A percentile compares a stretch with the other conserved stretches of the same genome.
Evolutionary conservation across 2,329 filamentous ascomycete species (phyloP).

Genomic region (Cadophora luteo-olivacea): DNA sequence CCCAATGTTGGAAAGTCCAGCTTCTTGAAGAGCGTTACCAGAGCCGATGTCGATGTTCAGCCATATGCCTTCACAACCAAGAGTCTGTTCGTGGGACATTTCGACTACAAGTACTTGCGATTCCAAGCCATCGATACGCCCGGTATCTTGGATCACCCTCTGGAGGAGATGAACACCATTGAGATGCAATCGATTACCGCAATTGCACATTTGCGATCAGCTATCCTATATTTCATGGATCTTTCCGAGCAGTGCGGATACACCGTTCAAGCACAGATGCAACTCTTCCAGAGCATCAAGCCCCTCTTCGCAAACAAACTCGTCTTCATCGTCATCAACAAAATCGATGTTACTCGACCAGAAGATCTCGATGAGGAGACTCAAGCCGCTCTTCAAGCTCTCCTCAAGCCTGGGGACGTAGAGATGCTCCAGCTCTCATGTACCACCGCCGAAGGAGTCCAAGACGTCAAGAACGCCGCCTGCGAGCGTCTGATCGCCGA

Average conservation of each 20-base stretch:
- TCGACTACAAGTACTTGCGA: slow-evolving; percentile 92
- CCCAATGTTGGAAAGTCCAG: slow-evolving; percentile 98
- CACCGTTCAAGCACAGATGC: slow-evolving; percentile 89
- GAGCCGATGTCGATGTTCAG: slow-evolving; percentile 95
- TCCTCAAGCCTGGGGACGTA: slow-evolving; percentile 87
- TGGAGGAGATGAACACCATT: slow-evolving; percentile 99
- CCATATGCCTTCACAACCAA: slow-evolving; percentile 99
- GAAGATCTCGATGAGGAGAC: slow-evolving; percentile 85
- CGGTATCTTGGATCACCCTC: slow-evolving; percentile 95
- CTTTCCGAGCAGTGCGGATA: slow-evolving; percentile 96
- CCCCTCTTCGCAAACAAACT: slow-evolving; percentile 97
- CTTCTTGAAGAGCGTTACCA: slow-evolving; percentile 89
- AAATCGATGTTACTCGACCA: slow-evolving; percentile 89
- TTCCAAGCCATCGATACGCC: slow-evolving; percentile 97
- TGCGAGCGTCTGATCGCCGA: slow-evolving; percentile 94
- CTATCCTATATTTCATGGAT: slow-evolving; percentile 98
- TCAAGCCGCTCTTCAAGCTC: slow-evolving; percentile 76
- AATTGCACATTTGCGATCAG: slow-evolving; percentile 93
- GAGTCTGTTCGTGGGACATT: slow-evolving; percentile 95
- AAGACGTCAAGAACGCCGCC: slow-evolving; percentile 91
- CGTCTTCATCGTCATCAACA: slow-evolving; percentile 97
- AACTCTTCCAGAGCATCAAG: slow-evolving; percentile 95
- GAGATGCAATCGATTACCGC: slow-evolving; percentile 99
- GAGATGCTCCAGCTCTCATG: slow-evolving; percentile 94
- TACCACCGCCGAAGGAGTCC: slow-evolving; percentile 92